Percentiles rank a stretch among this genome's conserved stretches.
phyloP scores from a whole-genome alignment of 2,329 filamentous ascomycete species.

The Cordyceps cicadae region DNA sequence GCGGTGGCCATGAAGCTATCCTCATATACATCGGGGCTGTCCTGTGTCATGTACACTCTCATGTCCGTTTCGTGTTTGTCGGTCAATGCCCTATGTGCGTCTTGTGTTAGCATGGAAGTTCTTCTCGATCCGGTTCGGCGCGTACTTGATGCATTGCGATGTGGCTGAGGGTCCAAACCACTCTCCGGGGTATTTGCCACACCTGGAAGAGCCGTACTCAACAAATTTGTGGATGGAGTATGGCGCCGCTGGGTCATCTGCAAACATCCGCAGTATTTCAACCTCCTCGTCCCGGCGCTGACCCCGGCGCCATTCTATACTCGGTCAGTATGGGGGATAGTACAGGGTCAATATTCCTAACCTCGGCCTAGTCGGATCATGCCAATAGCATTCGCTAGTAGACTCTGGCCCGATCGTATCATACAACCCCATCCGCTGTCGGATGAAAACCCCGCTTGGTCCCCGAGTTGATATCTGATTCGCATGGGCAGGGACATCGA shows the following conservation, averaged over 20 bases:
- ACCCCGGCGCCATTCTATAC: slow-evolving; percentile 64
- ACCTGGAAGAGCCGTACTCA: slow-evolving; percentile 72
- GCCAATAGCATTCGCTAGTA: slow-evolving; percentile 78
- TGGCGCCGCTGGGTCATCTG: slow-evolving; percentile 75
- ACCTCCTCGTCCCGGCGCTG: slow-evolving; percentile 52
- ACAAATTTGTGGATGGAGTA: slow-evolving; percentile 97
- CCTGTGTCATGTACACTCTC: slow-evolving; percentile 80
- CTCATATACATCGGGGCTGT: slow-evolving; percentile 87
- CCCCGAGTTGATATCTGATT: slow-evolving; percentile 69
- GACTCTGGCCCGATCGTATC: slow-evolving; percentile 91
- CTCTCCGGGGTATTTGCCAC: slow-evolving; percentile 90
- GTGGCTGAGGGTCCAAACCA: slow-evolving; percentile 99
- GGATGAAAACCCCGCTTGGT: slow-evolving; percentile 76
- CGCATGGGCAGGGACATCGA: slow-evolving; percentile 77
- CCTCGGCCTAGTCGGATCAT: slow-evolving; percentile 70
- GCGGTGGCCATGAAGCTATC: slow-evolving; percentile 77
- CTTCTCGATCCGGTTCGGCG: slow-evolving; percentile 9
- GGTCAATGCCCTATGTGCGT: slow-evolving; percentile 56
- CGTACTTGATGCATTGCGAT: slow-evolving; percentile 85
- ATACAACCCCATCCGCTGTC: slow-evolving; percentile 98
- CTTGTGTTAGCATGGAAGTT: slow-evolving; percentile 11
- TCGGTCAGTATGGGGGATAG: background rate
- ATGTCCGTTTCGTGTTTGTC: slow-evolving; percentile 57
- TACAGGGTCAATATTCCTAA: slow-evolving; percentile 29
- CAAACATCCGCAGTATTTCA: slow-evolving; percentile 69